Conservation (phyloP, 2,329 filamentous ascomycete genomes). For the Aspergillus ochraceoroseus region DNA sequence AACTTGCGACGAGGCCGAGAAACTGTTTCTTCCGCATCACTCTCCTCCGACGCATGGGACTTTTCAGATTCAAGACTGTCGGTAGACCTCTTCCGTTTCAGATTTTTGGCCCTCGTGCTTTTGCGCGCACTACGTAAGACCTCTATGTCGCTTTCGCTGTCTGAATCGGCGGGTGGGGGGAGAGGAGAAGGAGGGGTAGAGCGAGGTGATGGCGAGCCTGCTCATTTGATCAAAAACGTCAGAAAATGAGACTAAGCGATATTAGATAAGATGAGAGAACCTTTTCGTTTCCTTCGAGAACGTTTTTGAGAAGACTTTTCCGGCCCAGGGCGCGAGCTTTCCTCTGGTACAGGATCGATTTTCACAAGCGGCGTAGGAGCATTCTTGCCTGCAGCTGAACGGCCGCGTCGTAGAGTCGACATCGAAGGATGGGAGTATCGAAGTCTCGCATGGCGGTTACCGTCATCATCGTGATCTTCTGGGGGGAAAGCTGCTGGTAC, state of each 20-base stretch:
- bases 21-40: slow-evolving; percentile 29
- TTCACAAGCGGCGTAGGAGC: slow-evolving; percentile 11
- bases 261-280: slow-evolving; percentile 1
- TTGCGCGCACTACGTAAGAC: slow-evolving; percentile 18
- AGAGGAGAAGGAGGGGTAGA: slow-evolving; percentile 2
- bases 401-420: slow-evolving; percentile 14
- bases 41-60: slow-evolving; percentile 18
- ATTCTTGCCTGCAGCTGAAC: slow-evolving; percentile 10
- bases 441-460: slow-evolving; percentile 32
- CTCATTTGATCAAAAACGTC: too few relatives aligned
- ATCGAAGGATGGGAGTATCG: slow-evolving; percentile 32
- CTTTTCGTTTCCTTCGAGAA: slow-evolving; percentile 7
- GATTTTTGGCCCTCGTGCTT: background rate
- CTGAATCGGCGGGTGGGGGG: slow-evolving; percentile 2
- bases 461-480: slow-evolving; percentile 20
- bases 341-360: slow-evolving; percentile 3
- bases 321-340: background rate
- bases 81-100: slow-evolving; percentile 21
- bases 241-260: too few relatives aligned
- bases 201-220: background rate
- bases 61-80: slow-evolving; percentile 7
- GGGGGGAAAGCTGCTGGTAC: slow-evolving; percentile 32
- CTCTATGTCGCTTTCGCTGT: slow-evolving; percentile 20
- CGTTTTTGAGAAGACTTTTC: slow-evolving; percentile 3
- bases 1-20: slow-evolving; percentile 27